Conservation (phyloP, 1,284 basidiomycete species). For the Leccinum angustisporum region DNA sequence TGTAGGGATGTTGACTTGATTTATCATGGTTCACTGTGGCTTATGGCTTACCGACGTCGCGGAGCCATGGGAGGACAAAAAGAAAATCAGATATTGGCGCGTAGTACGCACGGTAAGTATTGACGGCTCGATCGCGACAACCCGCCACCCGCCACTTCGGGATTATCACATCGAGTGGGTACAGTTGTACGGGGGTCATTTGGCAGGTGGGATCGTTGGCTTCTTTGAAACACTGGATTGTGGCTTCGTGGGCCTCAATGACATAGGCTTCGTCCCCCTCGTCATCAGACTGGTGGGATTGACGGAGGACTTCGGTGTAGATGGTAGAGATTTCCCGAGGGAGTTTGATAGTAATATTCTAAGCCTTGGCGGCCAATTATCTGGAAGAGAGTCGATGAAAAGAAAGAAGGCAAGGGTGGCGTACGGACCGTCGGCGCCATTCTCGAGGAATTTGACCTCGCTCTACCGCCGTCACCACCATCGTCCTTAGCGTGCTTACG, state of each 20-base stretch:
- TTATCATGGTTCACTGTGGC: background rate
- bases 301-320: too few species aligned
- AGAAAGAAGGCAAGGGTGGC: too few species aligned
- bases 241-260: too few species aligned
- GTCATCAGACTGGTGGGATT: too few species aligned
- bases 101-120: background rate
- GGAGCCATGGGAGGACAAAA: slow-evolving; percentile 5
- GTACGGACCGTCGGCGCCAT: too few species aligned
- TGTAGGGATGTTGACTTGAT: background rate
- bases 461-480: slow-evolving; percentile 74
- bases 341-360: too few species aligned
- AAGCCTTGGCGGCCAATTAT: too few species aligned
- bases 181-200: background rate
- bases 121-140: background rate
- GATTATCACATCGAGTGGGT: slow-evolving; percentile 1
- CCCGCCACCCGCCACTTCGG: background rate
- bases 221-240: too few species aligned
- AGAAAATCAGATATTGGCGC: background rate
- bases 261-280: too few species aligned
- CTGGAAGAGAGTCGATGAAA: too few species aligned
- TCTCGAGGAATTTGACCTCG: slow-evolving; percentile 19
- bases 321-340: too few species aligned
- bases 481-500: slow-evolving; percentile 93
- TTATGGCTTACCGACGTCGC: background rate
- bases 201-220: too few species aligned